Evolutionary conservation across 306 rosid genomes (phyloP), one percentile per base, ranked within the genome.

Genomic region (Chamaecrista fasciculata): DNA sequence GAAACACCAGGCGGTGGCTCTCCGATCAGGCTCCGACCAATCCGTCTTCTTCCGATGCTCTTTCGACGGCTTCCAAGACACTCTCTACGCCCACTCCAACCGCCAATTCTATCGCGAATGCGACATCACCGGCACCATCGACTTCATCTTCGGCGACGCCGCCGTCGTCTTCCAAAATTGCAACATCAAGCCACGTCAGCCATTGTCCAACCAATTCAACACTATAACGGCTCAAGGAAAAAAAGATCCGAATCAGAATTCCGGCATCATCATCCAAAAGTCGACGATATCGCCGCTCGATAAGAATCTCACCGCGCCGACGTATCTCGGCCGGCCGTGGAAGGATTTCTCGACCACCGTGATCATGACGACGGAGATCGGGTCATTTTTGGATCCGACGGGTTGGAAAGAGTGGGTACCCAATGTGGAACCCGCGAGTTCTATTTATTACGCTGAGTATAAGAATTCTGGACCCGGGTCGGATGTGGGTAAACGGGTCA

Each of bases 221-320:
- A 82, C 92, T 78, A 82, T 87, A 68, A 87, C 92, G 4, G 89
- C 92, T 11, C 92, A 84, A 63, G 89, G 92, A 29, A 87, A 84
- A 58, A 80, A 67, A 25, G 92, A 87, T 62, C 73, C 72, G 4
- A 84, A 87, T 66, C 92, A 87, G 70, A 82, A 82, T 81, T 61
- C 87, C 2, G 92, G 87, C 11, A 84, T 87, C 36, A 80, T 85
- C 19, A 80, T 87, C 79, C 92, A 84, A 36, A 82, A 84, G 19
- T 87, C 84, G 49, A 31, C 26, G 0, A 19, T 87, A 14, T 15
- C 51, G 15, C 47, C 86, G 2, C 16, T 21, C 0, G 79, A 28
- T 2, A 78, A 33, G 4, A 33, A 68, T 49, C 80, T 87, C 46
- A 46, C 70, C 1, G 86, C 92, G 16, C 62, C 34, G 0, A 84